Base-by-base conservation (phyloP, 108 stramenopile species). In the Cyclotella baltica region DNA sequence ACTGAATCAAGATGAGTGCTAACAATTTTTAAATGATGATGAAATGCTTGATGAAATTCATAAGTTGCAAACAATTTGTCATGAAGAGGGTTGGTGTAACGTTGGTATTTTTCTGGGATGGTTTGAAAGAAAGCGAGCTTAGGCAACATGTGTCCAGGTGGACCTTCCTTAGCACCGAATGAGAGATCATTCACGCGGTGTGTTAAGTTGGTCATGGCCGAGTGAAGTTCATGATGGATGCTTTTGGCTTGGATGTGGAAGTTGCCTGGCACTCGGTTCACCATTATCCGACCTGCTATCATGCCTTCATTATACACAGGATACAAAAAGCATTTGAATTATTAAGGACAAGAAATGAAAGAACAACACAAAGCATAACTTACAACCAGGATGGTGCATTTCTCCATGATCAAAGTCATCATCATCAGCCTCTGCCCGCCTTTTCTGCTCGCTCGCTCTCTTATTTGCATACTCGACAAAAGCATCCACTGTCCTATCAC, bases 21-120 rank as follows among this genome's bases (percentile, higher is more conserved):
- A 37, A 98, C 92, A 25, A 98, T 93, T 83, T 99, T 99, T 75
- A 98, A 86, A 88, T 98, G 96, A 80, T 99, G 98, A 83, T 99
- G 97, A 71, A 87, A 92, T 46, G 97, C 97, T 67, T 90, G 83
- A 85, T 98, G 98, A 62, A 83, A 89, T 27, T 87, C 75, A 50
- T 78, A 74, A 11, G 90, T 93, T 29, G 80, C 53, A 71, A 85
- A 99, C 53, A 58, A 47, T 38, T 66, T 56, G 19, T 87, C 91
- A 73, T 98, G 93, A 79, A 98, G 87, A 28, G 94, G 89, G 70
- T 80, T 77, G 55, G 90, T 91, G 46, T 33, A 33, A 13, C 88
- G 87, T 57, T 83, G 83, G 77, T 90, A 92, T 36, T 91, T 86
- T 18, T 89, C 89, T 8, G 93, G 91, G 10, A 92, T 86, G 47